phyloP scores from a whole-genome alignment of 306 rosid genomes.

The Astragalus membranaceus region DNA sequence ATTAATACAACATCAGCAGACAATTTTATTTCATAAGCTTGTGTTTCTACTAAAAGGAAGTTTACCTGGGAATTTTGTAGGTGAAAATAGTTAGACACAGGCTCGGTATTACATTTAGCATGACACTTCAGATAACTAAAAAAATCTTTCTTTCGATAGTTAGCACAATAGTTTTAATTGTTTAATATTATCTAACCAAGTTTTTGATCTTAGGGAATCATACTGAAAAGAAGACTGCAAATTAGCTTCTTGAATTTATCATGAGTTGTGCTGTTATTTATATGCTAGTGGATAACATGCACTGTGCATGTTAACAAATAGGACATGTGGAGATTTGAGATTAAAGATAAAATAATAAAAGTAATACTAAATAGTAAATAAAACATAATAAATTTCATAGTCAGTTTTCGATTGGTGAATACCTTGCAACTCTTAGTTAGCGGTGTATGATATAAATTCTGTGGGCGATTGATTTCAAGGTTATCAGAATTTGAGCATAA shows the following conservation, averaged over 20 bases:
- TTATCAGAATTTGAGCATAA: neutral
- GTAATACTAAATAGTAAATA: neutral
- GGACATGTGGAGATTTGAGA: conserved; percentile 3
- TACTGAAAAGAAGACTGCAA: neutral
- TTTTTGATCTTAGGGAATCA: conserved; percentile 1
- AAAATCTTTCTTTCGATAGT: neutral
- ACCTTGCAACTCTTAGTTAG: neutral
- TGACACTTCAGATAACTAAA: neutral
- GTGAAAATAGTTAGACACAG: neutral
- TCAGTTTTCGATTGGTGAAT: neutral
- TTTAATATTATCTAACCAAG: neutral
- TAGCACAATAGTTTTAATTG: too few relatives aligned
- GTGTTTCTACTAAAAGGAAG: conserved; percentile 13
- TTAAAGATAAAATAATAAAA: neutral
- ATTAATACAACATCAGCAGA: conserved; percentile 20
- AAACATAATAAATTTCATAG: neutral
- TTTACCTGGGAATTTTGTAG: too few relatives aligned
- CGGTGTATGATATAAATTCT: neutral
- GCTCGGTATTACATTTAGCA: neutral
- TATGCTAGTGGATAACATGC: conserved; percentile 7
- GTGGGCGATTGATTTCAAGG: neutral
- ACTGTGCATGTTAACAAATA: conserved; percentile 6
- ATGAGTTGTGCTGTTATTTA: neutral
- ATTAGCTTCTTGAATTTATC: neutral
- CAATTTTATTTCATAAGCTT: neutral